phyloP scores from a whole-genome alignment of 352 stramenopile genomes.

The Phytophthora pinifolia region DNA sequence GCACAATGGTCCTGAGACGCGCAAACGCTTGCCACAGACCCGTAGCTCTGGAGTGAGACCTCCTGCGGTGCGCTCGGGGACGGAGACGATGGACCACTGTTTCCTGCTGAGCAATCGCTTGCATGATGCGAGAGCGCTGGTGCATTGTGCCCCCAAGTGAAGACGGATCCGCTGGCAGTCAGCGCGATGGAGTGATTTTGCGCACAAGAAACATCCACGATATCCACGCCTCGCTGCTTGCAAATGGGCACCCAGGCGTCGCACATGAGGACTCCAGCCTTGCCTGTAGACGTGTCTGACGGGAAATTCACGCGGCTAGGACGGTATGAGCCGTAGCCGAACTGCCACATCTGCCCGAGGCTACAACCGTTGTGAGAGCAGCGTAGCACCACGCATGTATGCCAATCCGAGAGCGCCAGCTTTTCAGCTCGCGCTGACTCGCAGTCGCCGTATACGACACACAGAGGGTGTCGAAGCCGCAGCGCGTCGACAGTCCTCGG shows the following conservation, averaged over 20 bases:
- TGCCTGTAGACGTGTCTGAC: slow-evolving; percentile 17
- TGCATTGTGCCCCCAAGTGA: slow-evolving; percentile 76
- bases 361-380: slow-evolving; percentile 55
- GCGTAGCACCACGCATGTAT: slow-evolving; percentile 70
- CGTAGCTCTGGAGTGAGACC: slow-evolving; percentile 47
- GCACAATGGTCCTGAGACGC: slow-evolving; percentile 79
- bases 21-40: slow-evolving; percentile 52
- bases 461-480: slow-evolving; percentile 48
- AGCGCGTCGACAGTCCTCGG: slow-evolving; percentile 65
- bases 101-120: slow-evolving; percentile 16
- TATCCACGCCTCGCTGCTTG: slow-evolving; percentile 52
- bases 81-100: slow-evolving; percentile 16
- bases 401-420: slow-evolving; percentile 68
- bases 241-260: slow-evolving; percentile 63
- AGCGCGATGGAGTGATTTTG: slow-evolving; percentile 81
- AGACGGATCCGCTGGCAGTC: slow-evolving; percentile 59
- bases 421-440: slow-evolving; percentile 43
- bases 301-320: slow-evolving; percentile 67
- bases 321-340: slow-evolving; percentile 70
- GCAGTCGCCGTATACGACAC: slow-evolving; percentile 62
- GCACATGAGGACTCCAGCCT: slow-evolving; percentile 33
- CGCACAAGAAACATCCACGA: slow-evolving; percentile 72
- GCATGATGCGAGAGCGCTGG: slow-evolving; percentile 58
- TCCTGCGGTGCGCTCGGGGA: slow-evolving; percentile 49
- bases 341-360: slow-evolving; percentile 79